A percentile compares a stretch with the other conserved stretches of the same genome.
These are phyloP conservation scores for Penicillium vulpinum DNA, from an alignment of 2,329 filamentous ascomycete species.

Conservation along the genomic window DNA sequence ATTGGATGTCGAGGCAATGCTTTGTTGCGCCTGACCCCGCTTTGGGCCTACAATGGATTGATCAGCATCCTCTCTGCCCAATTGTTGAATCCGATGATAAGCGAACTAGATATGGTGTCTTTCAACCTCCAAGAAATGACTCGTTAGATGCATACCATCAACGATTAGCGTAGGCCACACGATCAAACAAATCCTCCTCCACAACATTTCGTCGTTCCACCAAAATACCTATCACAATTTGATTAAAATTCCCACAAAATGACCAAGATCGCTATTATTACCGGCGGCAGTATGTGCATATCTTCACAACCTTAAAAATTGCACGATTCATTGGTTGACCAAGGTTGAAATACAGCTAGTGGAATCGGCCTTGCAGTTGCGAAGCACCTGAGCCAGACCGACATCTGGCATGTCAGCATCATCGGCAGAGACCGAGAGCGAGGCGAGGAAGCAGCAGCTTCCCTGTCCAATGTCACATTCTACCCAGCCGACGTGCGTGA, in stretches of 20 bases:
- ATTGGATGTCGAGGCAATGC: background rate
- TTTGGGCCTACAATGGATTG: background rate
- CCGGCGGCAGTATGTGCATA: conserved; percentile 12
- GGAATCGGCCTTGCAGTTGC: conserved; percentile 49
- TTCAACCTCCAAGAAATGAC: background rate
- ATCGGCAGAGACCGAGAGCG: conserved; percentile 41
- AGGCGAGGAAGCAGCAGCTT: conserved; percentile 31
- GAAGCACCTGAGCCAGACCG: conserved; percentile 37
- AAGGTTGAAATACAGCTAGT: conserved; percentile 30
- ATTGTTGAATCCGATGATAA: background rate
- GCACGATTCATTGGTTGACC: background rate
- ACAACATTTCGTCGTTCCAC: too few species aligned
- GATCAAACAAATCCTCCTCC: background rate
- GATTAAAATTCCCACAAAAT: background rate
- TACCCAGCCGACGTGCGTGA: conserved; percentile 41
- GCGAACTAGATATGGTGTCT: background rate
- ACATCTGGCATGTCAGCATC: conserved; percentile 43
- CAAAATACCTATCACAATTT: background rate
- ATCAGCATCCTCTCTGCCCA: background rate
- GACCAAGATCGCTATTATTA: conserved; percentile 11
- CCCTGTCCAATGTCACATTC: conserved; percentile 35
- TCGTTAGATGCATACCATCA: background rate
- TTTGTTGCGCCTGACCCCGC: background rate
- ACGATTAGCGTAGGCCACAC: background rate
- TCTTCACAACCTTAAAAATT: background rate